Conservation (phyloP, 371 early-diverging fungal genomes). For the Lichtheimia ornata region DNA sequence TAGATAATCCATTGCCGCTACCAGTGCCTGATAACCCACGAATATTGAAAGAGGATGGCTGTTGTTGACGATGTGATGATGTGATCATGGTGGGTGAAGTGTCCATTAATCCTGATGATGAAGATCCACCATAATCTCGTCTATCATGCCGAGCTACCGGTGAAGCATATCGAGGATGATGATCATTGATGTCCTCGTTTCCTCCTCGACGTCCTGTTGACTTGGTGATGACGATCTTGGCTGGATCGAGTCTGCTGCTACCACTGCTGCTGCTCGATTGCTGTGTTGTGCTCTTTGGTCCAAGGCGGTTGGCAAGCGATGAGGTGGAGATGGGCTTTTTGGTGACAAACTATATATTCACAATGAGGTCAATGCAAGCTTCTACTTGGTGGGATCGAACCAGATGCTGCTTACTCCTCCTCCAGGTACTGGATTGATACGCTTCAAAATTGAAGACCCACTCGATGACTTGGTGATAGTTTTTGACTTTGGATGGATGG, state of each 20-base stretch:
- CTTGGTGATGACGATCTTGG: conserved; percentile 22
- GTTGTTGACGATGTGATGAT: background rate
- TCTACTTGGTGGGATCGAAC: background rate
- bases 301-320: background rate
- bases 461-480: no score
- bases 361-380: background rate
- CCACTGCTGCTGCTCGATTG: background rate
- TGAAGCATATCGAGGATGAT: no score
- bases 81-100: background rate
- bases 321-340: background rate
- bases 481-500: background rate
- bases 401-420: background rate
- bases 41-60: background rate
- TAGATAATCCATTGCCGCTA: conserved; percentile 12
- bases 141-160: no score
- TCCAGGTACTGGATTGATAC: background rate
- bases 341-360: background rate
- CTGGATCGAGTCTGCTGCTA: conserved; percentile 12
- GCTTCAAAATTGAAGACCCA: background rate
- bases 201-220: no score
- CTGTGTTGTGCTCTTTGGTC: background rate
- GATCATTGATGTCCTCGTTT: no score
- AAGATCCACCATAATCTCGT: background rate
- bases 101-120: background rate
- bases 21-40: background rate